Evolutionary conservation across 139 green algal genomes (phyloP), one percentile per base, ranked within the genome.

Genomic region (Dunaliella sp.): DNA sequence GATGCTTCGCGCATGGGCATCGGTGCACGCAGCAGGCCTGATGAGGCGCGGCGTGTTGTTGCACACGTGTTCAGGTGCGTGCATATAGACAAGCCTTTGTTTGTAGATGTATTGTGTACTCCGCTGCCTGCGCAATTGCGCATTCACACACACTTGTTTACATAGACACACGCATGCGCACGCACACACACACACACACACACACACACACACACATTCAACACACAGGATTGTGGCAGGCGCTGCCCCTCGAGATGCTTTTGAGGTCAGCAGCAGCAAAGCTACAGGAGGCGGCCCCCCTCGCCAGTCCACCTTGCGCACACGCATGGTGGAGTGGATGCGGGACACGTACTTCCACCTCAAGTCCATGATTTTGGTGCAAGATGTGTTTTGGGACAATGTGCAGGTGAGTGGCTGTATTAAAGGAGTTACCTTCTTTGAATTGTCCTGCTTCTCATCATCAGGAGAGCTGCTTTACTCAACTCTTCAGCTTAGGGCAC

Each of bases 271-370:
- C 48, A 65, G 48, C 48, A 65, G 7, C 48, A 65, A 65, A 65
- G 48, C 7, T 26, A 65, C 48, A 16, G n/a, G n/a, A n/a, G 16
- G 48, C 48, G 48, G 48, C 48, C 48, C 7, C 16, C 48, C 48
- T 65, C 48, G 16, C 7, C 48, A 65, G 48, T 65, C 48, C 48
- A 65, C 48, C 7, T 16, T 65, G 48, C 48, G 48, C 48, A 65
- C 48, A 16, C 48, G 48, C 48, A 74, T 97, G 58, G 65, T 95
- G 36, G 92, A 94, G 76, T 98, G 94, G 85, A 85, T 98, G 1
- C n/a, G 84, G 0, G 94, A 97, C 38, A 93, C 90, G 0, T 82
- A 85, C 35, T 76, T 75, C 25, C 88, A 88, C 88, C 86, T 97
- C 31, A 75, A 31, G 30, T 76, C 73, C 76, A 31, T 79, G 31